Percentiles rank a stretch among this genome's conserved stretches.
Evolutionary conservation across 371 early-diverging fungal genomes (phyloP).

Genomic region (Nosema muscidifuracis): DNA sequence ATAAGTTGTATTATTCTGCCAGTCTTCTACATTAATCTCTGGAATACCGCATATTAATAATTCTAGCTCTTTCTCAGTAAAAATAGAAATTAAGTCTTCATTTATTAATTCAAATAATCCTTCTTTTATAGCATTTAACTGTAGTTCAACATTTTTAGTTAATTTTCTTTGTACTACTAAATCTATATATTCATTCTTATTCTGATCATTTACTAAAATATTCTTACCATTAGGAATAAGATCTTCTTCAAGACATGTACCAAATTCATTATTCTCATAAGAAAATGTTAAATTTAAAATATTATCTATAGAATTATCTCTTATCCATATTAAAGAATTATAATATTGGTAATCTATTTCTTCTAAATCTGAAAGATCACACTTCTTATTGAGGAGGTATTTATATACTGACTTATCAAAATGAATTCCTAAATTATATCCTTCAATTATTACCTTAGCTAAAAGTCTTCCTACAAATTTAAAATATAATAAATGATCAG

Average conservation of each 20-base stretch:
- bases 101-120: slow-evolving; percentile 94
- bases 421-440: slow-evolving; percentile 80
- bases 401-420: slow-evolving; percentile 95
- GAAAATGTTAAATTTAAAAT: slow-evolving; percentile 85
- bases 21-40: slow-evolving; percentile 94
- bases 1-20: slow-evolving; percentile 93
- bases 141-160: slow-evolving; percentile 76
- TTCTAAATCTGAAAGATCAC: slow-evolving; percentile 88
- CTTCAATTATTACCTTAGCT: slow-evolving; percentile 92
- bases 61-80: slow-evolving; percentile 94
- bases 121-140: slow-evolving; percentile 77
- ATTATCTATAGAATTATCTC: slow-evolving; percentile 86
- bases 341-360: slow-evolving; percentile 88
- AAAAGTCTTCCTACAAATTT: slow-evolving; percentile 94
- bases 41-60: slow-evolving; percentile 90
- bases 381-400: slow-evolving; percentile 76
- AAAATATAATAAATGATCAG: slow-evolving; percentile 87
- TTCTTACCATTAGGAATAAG: slow-evolving; percentile 78
- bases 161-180: slow-evolving; percentile 79
- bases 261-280: slow-evolving; percentile 83
- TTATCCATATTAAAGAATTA: slow-evolving; percentile 89
- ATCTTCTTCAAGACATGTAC: slow-evolving; percentile 72
- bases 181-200: slow-evolving; percentile 87
- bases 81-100: slow-evolving; percentile 75
- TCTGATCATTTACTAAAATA: slow-evolving; percentile 81